Evolutionary conservation across 1,139 yeast genomes (phyloP), one percentile per base, ranked within the genome.

Genomic region (Geotrichum armillariae): DNA sequence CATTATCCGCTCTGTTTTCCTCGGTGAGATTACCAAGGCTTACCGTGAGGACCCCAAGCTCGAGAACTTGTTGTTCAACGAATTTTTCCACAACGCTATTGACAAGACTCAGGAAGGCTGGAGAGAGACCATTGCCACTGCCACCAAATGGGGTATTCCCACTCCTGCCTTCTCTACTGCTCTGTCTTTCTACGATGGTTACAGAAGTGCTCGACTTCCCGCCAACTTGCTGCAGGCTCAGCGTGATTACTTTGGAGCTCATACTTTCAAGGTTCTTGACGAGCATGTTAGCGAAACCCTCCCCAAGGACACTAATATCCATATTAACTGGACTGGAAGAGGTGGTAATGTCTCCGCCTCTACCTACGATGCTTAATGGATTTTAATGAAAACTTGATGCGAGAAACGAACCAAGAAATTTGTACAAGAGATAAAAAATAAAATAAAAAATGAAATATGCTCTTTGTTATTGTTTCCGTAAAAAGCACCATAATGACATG

Each of bases 211-310:
- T 60, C 81, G 84, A 71, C 79, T 91, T 68, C 98, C 99, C 69
- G 99, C 99, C 64, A 91, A 91, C 85, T 80, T 93, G 76, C 79
- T 93, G 72, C 99, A 93, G 79, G 98, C 98, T 66, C 99, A 93
- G 82, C 89, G 99, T 80, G 99, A 93, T 74, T 93, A 91, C 88
- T 93, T 93, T 67, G 99, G 99, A 76, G 99, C 99, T 61, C 99
- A 93, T 83, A 93, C 99, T 68, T 93, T 93, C 89, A 82, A 83
- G 73, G 95, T 93, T 60, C 78, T 89, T 69, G 95, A 95, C 64
- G 95, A 94, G 74, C 73, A 68, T 66, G 96, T 88, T 64, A 78
- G 80, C 67, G 87, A 76, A 53, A 74, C 74, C 68, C 79, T 86
- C 73, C 91, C 93, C 77, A 82, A 77, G 65, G 94, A 80, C 67